Base-by-base conservation (phyloP, 345 rosid genomes). In the Salix purpurea region DNA sequence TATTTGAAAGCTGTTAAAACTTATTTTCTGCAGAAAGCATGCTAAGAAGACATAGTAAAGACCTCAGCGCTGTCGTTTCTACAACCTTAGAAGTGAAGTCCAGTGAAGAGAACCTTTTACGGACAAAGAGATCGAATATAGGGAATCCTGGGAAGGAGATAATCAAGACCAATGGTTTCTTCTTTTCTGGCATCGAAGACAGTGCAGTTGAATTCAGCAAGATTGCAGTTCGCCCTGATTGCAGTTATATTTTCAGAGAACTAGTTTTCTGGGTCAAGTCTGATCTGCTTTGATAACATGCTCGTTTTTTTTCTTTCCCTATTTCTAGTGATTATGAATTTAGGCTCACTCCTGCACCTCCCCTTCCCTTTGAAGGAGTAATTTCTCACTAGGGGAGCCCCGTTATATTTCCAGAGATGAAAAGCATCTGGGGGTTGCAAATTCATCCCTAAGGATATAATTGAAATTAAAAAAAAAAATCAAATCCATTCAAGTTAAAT, bases 141-240 rank as follows among this genome's bases (percentile, higher is more conserved):
- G 97, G 89, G 65, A 81, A 87, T 71, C 92, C 91, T 44, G 95
- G 93, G 84, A 93, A 90, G 86, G 86, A 87, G 79, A 91, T 92
- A 71, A 97, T 91, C 85, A 89, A 89, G 87, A 86, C 83, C 87
- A 96, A 96, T 72, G 98, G 98, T 50, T 96, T 89, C 82, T 85
- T 96, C 72, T 96, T 93, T 85, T 81, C 97, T 2, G 87, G 88
- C 24, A 87, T 91, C 39, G 96, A 92, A 67, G 84, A 90, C 74
- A 93, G 90, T 84, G 99, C 96, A 52, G 91, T 89, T 76, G 98
- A 88, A 83, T 96, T 90, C 84, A 92, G 97, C 94, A 90, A 96
- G 90, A 84, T 92, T 74, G 95, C 98, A 14, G 81, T 94, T 69
- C 87, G 26, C 28, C 14, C 3, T 56, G 62, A 2, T 32, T 32